Evolutionary conservation across 495 filamentous ascomycete genomes (phyloP), one percentile per base, ranked within the genome.

Genomic region (Melanomma pulvis-pyrius): DNA sequence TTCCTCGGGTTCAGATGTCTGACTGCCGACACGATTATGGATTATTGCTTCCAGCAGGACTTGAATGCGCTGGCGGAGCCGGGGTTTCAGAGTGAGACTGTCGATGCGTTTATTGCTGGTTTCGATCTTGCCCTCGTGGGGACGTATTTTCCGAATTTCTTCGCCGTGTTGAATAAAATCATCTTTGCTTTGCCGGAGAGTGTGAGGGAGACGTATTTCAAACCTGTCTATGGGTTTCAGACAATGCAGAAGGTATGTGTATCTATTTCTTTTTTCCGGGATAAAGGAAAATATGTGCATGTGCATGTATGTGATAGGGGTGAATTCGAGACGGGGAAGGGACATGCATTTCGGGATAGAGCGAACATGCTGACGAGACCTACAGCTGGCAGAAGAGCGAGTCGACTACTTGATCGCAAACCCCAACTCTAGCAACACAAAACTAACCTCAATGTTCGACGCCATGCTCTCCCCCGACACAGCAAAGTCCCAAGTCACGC

Each of bases 41-140:
- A 61, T 50, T 61, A 49, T 26, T 61, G 58, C 25, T 61, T 61
- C 29, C 58, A 61, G 39, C 21, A 61, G n/a, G 58, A 61, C 21
- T 7, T 61, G 17, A 47, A 32, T 15, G 46, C 46, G 25, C 25
- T 61, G 19, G 21, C 24, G 17, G 41, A 49, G 19, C 58, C 58
- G 15, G 58, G 24, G 41, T 61, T 61, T 26, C 1, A 50, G 39
- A 44, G 21, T 36, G n/a, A 32, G 26, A 48, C 25, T 8, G 46
- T 61, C 1, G 26, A 49, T 2, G 41, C 36, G 21, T 29, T 61
- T 26, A 29, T 34, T 21, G 13, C 49, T 24, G 41, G 41, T 1
- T 28, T 30, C 5, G 58, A 50, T n/a, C 13, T 61, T 8, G 58
- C 41, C 21, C 8, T 50, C 25, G 44, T 36, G 19, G 8, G 5